These are phyloP conservation scores for Eucalyptus brandiana DNA, from an alignment of 345 rosid genomes.

Conservation along the genomic window DNA sequence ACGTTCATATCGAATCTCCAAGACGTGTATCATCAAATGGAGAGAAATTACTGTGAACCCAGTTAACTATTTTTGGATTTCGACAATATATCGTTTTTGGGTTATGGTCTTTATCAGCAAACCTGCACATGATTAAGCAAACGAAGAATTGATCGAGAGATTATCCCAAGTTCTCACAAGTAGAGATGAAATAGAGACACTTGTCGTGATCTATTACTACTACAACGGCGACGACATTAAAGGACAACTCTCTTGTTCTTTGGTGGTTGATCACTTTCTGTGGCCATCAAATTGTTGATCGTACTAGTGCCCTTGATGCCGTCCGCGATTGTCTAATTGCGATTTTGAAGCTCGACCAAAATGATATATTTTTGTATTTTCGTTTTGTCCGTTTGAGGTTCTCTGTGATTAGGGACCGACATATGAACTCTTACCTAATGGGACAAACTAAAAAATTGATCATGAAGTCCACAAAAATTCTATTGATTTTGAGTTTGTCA, in stretches of 20 bases:
- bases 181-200: not conserved
- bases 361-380: not conserved
- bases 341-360: not conserved
- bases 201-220: not conserved
- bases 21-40: not conserved
- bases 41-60: not conserved
- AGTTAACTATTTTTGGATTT: not conserved
- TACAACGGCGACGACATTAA: not conserved
- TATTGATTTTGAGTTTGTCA: no score
- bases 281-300: not conserved
- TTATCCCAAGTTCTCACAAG: not conserved
- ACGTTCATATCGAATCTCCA: not conserved
- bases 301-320: not conserved
- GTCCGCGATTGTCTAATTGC: not conserved
- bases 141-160: not conserved
- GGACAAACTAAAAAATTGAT: no score
- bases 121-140: not conserved
- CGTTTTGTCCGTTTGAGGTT: not conserved
- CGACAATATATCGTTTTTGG: not conserved
- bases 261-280: not conserved
- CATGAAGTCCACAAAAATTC: not conserved
- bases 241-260: not conserved
- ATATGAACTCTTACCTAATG: no score
- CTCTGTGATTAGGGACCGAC: no score
- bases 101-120: not conserved